A percentile compares a stretch with the other conserved stretches of the same genome.
These are phyloP conservation scores for Allantophomopsis lycopodina DNA, from an alignment of 2,329 filamentous ascomycete genomes.

Conservation along the genomic window DNA sequence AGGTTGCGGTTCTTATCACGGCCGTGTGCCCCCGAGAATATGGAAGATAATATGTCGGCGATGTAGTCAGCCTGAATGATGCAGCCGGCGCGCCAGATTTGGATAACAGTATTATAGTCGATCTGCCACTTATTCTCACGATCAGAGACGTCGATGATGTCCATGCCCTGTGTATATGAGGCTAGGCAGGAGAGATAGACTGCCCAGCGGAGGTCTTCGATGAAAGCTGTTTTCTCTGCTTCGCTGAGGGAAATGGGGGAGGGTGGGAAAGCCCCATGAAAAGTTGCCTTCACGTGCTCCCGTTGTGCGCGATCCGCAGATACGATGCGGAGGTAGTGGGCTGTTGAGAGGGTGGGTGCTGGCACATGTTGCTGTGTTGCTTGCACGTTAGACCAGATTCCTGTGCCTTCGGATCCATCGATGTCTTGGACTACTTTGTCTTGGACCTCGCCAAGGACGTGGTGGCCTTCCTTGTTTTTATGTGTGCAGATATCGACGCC, in stretches of 20 bases:
- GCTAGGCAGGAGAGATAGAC: slow-evolving; percentile 47
- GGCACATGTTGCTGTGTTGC: slow-evolving; percentile 47
- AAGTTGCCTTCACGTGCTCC: slow-evolving; percentile 32
- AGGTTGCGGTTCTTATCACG: slow-evolving; percentile 29
- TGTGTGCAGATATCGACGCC: slow-evolving; percentile 44
- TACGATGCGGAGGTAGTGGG: slow-evolving; percentile 49
- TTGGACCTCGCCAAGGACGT: slow-evolving; percentile 45
- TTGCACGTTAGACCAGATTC: slow-evolving; percentile 51
- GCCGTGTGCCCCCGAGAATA: slow-evolving; percentile 22
- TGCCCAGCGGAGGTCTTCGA: slow-evolving; percentile 44
- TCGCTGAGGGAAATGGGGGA: slow-evolving; percentile 14
- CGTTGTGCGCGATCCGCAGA: slow-evolving; percentile 47
- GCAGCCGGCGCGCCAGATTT: slow-evolving; percentile 57
- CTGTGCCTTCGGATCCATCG: slow-evolving; percentile 52
- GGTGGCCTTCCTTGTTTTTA: slow-evolving; percentile 27
- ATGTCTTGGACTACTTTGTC: slow-evolving; percentile 63
- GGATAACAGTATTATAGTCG: slow-evolving; percentile 33
- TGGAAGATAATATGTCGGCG: slow-evolving; percentile 37
- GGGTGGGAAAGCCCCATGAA: slow-evolving; percentile 18
- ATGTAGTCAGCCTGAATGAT: slow-evolving; percentile 59
- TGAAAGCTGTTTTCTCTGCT: slow-evolving; percentile 26
- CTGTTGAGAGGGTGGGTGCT: slow-evolving; percentile 45
- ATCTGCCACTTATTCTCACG: slow-evolving; percentile 44
- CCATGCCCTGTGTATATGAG: slow-evolving; percentile 52
- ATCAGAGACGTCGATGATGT: slow-evolving; percentile 46